phyloP scores from a whole-genome alignment of 306 rosid species.

The Adenanthera pavonina region DNA sequence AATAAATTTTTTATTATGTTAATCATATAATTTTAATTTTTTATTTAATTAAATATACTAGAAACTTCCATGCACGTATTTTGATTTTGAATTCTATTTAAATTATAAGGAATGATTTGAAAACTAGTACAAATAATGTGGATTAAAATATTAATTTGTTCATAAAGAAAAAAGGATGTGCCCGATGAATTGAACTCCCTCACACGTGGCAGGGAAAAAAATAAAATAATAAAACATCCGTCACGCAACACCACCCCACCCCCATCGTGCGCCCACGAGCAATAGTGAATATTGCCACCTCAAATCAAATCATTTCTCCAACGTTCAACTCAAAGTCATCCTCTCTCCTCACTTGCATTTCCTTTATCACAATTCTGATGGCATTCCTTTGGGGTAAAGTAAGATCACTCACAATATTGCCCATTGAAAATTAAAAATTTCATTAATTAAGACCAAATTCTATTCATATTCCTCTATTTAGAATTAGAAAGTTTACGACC shows the following conservation, averaged over 20 bases:
- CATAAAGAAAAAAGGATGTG: background rate
- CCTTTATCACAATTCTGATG: background rate
- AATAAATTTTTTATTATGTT: no score
- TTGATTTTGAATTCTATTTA: no score
- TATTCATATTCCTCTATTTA: background rate
- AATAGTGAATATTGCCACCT: background rate
- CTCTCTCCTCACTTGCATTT: background rate
- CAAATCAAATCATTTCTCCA: background rate
- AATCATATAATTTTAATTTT: no score
- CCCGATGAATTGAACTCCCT: background rate
- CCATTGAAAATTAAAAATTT: background rate
- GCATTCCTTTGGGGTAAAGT: background rate
- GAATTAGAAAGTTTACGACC: constrained; percentile 39
- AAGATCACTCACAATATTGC: background rate
- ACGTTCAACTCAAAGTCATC: background rate
- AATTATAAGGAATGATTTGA: no score
- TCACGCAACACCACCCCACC: background rate
- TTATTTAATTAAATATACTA: no score
- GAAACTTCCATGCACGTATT: no score
- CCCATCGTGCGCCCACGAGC: constrained; percentile 16
- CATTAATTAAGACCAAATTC: background rate
- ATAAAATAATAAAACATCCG: no score
- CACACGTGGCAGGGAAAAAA: no score
- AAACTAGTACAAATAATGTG: no score
- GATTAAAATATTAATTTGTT: no score